Evolutionary conservation across 2,329 filamentous ascomycete genomes (phyloP).

Genomic region (Colletotrichum agaves): DNA sequence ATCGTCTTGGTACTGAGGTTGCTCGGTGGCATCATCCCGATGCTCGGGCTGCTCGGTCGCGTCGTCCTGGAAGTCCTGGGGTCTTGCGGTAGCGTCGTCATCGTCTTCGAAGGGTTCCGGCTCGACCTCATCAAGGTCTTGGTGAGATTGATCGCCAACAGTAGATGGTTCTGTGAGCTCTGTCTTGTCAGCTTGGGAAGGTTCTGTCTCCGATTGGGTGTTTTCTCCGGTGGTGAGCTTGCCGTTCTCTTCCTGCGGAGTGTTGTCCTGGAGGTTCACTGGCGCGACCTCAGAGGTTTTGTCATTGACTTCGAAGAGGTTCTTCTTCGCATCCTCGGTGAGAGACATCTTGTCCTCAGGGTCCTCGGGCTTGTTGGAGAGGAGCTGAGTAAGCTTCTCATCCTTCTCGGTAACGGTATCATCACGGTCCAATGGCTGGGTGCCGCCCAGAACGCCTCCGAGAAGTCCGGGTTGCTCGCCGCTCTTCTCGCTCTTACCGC

Average conservation of each 20-base stretch:
- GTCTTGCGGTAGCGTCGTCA: background rate
- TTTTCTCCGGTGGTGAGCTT: constrained; percentile 35
- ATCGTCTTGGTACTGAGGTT: constrained; percentile 24
- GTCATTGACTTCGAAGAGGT: constrained; percentile 35
- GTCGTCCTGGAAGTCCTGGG: constrained; percentile 26
- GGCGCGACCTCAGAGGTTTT: constrained; percentile 37
- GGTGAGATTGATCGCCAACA: constrained; percentile 18
- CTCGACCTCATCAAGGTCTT: constrained; percentile 32
- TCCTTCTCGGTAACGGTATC: constrained; percentile 33
- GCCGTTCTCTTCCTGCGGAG: constrained; percentile 21
- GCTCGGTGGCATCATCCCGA: constrained; percentile 8
- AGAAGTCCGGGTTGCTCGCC: constrained; percentile 11
- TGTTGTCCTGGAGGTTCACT: constrained; percentile 34
- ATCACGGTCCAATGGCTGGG: constrained; percentile 26
- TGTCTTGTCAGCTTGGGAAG: constrained; percentile 35
- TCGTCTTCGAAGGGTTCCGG: constrained; percentile 32
- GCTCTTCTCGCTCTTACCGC: constrained; percentile 19
- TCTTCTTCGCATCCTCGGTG: constrained; percentile 37
- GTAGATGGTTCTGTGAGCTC: constrained; percentile 34
- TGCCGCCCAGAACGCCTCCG: constrained; percentile 27
- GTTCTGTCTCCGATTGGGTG: constrained; percentile 36
- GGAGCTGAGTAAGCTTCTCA: constrained; percentile 31
- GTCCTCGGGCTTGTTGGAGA: constrained; percentile 31
- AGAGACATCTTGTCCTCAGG: constrained; percentile 25
- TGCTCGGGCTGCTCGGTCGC: constrained; percentile 13